Percentiles rank a stretch among this genome's conserved stretches.
Conservation (phyloP, 106 monocot species). For the Apostasia shenzhenica region DNA sequence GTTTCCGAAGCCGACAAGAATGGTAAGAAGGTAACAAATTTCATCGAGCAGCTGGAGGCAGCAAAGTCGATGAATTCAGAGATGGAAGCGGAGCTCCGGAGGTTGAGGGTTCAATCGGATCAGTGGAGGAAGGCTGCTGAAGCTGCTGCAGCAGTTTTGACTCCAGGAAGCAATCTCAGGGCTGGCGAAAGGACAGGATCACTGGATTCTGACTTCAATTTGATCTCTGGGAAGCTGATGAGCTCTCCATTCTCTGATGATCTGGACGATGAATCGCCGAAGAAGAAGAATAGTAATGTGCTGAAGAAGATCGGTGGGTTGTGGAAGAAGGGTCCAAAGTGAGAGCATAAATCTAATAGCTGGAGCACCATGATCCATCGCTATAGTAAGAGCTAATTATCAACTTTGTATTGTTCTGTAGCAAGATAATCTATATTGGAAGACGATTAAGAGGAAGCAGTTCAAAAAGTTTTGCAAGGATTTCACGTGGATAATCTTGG, state of each 20-base stretch:
- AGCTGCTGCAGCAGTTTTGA: slow-evolving; percentile 73
- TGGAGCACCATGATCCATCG: too few relatives aligned
- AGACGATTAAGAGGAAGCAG: too few relatives aligned
- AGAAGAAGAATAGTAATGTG: slow-evolving; percentile 56
- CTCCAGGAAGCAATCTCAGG: slow-evolving; percentile 35
- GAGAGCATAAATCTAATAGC: slow-evolving; percentile 30
- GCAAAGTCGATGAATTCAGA: slow-evolving; percentile 47
- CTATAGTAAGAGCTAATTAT: too few relatives aligned
- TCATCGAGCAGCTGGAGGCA: slow-evolving; percentile 58
- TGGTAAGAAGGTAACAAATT: slow-evolving; percentile 26
- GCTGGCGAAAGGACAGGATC: slow-evolving; percentile 59
- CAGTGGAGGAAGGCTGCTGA: slow-evolving; percentile 99
- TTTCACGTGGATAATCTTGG: too few relatives aligned
- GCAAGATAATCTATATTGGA: too few relatives aligned
- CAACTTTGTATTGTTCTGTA: too few relatives aligned
- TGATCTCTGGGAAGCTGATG: slow-evolving; percentile 51
- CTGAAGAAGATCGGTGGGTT: slow-evolving; percentile 62
- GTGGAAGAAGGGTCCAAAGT: slow-evolving; percentile 81
- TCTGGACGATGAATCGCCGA: slow-evolving; percentile 43
- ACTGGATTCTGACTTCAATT: slow-evolving; percentile 39
- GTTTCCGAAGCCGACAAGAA: slow-evolving; percentile 48
- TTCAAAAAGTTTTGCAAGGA: too few relatives aligned
- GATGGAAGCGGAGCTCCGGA: slow-evolving; percentile 65
- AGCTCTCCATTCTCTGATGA: slow-evolving; percentile 76
- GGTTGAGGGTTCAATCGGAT: slow-evolving; percentile 76